Base-by-base conservation (phyloP, 306 rosid species). In the Canavalia gladiata region DNA sequence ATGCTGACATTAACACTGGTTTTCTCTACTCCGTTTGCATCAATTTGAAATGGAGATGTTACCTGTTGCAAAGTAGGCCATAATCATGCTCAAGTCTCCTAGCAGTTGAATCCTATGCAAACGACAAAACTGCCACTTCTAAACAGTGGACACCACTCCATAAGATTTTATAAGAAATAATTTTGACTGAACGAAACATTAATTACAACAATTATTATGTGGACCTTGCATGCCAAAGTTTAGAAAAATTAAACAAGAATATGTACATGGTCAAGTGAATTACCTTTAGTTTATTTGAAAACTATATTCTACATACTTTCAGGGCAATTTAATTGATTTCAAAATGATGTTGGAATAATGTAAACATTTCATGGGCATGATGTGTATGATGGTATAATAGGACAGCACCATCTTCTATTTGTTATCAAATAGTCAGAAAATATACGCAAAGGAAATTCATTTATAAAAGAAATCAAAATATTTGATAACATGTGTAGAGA, bases 41-140 rank as follows among this genome's bases (percentile, higher is more conserved):
- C 76, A 59, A 59, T 58, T 56, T 37, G 74, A 75, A 71, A 71
- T 18, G 49, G 58, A 58, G 81, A 74, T 4, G 55, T 41, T 57
- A 81, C 83, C 86, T 86, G 87, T 81, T 76, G 78, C 62, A 85
- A 83, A 87, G 71, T 34, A 81, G 75, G 66, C 68, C 51, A 81
- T 51, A 72, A 59, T 68, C 85, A 82, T 60, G 81, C 79, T 74
- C 68, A 75, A 83, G 77, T 77, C 51, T 67, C 54, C 74, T 65
- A 74, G 49, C 25, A 71, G 63, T 84, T 49, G 78, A 80, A 63
- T 46, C 65, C 73, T 18, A 80, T 78, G 57, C 18, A 84, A 71
- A 72, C 3, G 62, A 71, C 76, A 72, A 18, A 76, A 76, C 35
- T 58, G 4, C 66, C 87, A 78, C 54, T 84, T 54, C 67, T 62